Evolutionary conservation across 2,329 filamentous ascomycete genomes (phyloP), one percentile per base, ranked within the genome.

Genomic region (Aspergillus floridensis): DNA sequence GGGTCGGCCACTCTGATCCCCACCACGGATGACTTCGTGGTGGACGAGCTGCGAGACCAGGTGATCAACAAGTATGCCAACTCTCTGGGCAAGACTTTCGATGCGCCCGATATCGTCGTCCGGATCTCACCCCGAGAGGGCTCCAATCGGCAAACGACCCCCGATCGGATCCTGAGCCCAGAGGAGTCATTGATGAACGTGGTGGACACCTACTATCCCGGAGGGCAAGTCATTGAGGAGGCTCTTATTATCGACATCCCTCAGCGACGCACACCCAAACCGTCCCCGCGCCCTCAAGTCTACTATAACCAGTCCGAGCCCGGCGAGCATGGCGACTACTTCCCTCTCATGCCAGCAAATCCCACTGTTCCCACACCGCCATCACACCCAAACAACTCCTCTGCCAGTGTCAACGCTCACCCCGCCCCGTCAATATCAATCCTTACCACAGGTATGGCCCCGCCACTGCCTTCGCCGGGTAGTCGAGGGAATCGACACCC

Each of bases 1-100:
- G 90, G 88, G 60, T 97, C 93, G 58, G 87, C 93, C 44, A 99
- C 95, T 14, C 82, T 95, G 69, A 89, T 99, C 57, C 87, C 89
- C 61, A 90, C 96, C 68, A 84, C 86, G 67, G 90, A 96, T 70
- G 92, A 96, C 69, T 92, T 96, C 71, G 79, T 98, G 68, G 93
- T 98, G 59, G 95, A 99, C 75, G 93, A 97, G 76, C 88, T 96
- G 62, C 89, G 93, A 68, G 95, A 97, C 67, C 86, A 92, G 81
- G 95, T 98, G 59, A 80, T 98, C 67, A 87, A 86, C 70, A 98
- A 98, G 80, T 99, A 98, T 75, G 87, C 88, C 68, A 98, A 99
- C 77, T 96, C 92, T 14, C 82, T 99, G 26, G 93, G 93, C 53
- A 88, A 88, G 67, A 90, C 85, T 55, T 97, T 93, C 75, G 95